Percentiles rank a stretch among this genome's conserved stretches.
These are phyloP conservation scores for Gracilaria gracilis DNA, from an alignment of 23 red algal genomes.

Conservation along the genomic window DNA sequence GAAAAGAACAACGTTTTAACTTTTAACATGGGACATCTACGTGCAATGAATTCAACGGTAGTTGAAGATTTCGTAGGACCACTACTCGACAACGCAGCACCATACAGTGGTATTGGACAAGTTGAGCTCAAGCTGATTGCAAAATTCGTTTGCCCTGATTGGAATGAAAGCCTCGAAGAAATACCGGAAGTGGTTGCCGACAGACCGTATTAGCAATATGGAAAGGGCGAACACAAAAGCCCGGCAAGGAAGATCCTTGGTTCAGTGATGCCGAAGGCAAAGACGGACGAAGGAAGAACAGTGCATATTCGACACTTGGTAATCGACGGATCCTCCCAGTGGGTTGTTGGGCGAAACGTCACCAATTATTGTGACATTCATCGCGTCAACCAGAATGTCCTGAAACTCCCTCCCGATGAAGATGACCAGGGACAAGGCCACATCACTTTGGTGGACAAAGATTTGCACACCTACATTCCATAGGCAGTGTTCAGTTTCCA, in stretches of 20 bases:
- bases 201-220: slow-evolving; percentile 56
- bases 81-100: slow-evolving; percentile 41
- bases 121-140: slow-evolving; percentile 7
- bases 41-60: too few relatives aligned
- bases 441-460: neutral
- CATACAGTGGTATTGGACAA: slow-evolving; percentile 50
- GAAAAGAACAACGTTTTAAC: slow-evolving; percentile 6
- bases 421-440: neutral
- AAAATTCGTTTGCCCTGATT: slow-evolving; percentile 15
- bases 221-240: slow-evolving; percentile 42
- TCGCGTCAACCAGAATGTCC: neutral
- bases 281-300: neutral
- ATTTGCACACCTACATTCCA: slow-evolving; percentile 27
- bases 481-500: neutral
- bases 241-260: slow-evolving; percentile 1
- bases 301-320: neutral
- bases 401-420: neutral
- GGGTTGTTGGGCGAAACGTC: neutral
- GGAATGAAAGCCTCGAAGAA: neutral
- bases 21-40: slow-evolving; percentile 1
- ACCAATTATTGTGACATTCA: neutral
- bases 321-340: neutral
- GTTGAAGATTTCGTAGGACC: neutral
- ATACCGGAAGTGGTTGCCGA: slow-evolving; percentile 33
- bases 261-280: neutral